Conservation (phyloP, 2,329 filamentous ascomycete species). For the Passalora sequoiae region DNA sequence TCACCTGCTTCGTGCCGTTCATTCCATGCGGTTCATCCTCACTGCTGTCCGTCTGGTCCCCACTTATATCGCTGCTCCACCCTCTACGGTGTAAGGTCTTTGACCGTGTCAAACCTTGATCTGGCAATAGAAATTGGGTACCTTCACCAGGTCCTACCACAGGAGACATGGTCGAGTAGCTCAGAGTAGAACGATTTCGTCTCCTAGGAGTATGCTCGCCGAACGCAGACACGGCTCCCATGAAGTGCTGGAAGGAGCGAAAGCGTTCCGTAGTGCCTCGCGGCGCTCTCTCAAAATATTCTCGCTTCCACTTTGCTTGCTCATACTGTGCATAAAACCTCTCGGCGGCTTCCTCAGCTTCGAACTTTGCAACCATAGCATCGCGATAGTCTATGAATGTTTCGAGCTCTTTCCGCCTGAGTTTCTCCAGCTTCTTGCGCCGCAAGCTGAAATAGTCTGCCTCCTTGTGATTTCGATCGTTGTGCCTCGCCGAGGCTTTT, state of each 20-base stretch:
- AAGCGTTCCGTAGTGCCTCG: conserved; percentile 29
- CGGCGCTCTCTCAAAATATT: conserved; percentile 32
- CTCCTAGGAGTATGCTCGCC: conserved; percentile 19
- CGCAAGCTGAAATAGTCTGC: conserved; percentile 27
- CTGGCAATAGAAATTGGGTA: conserved; percentile 21
- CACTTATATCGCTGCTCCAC: conserved; percentile 34
- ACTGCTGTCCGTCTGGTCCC: conserved; percentile 33
- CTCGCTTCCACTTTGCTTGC: conserved; percentile 29
- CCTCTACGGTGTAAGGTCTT: conserved; percentile 25
- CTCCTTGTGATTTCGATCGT: conserved; percentile 14
- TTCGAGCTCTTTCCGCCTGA: conserved; percentile 28
- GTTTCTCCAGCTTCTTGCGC: conserved; percentile 30
- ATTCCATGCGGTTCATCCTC: conserved; percentile 22
- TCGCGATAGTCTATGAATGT: conserved; percentile 30
- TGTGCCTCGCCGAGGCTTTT: conserved; percentile 4
- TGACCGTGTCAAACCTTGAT: conserved; percentile 18
- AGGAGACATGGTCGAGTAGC: conserved; percentile 24
- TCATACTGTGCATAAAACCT: conserved; percentile 26
- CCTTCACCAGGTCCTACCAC: conserved; percentile 18
- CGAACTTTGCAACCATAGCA: conserved; percentile 31
- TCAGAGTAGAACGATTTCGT: conserved; percentile 22
- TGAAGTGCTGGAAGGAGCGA: conserved; percentile 28
- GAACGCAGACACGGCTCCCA: conserved; percentile 28
- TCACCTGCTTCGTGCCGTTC: conserved; percentile 11
- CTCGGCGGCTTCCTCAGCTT: conserved; percentile 30